Conservation (phyloP, 306 rosid species). For the Prunus kanzakura region DNA sequence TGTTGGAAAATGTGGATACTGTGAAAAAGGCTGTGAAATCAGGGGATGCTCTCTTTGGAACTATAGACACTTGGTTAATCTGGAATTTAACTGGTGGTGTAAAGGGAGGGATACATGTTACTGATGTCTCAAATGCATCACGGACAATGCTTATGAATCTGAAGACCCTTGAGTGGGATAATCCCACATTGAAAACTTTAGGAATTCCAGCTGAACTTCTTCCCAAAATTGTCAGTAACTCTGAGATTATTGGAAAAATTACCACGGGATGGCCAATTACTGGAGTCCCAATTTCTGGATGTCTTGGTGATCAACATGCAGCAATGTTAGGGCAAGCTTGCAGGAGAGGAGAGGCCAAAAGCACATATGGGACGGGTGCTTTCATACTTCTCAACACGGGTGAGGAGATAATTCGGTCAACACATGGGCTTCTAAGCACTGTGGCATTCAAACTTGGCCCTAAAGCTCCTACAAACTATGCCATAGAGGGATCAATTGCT, state of each 20-base stretch:
- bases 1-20: constrained; percentile 66
- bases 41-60: constrained; percentile 85
- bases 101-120: constrained; percentile 69
- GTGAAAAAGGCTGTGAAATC: constrained; percentile 56
- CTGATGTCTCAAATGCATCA: constrained; percentile 88
- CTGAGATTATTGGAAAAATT: constrained; percentile 73
- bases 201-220: constrained; percentile 54
- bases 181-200: constrained; percentile 48
- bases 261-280: constrained; percentile 69
- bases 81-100: constrained; percentile 87
- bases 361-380: constrained; percentile 94
- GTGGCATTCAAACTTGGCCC: constrained; percentile 84
- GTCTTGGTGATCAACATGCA: constrained; percentile 94
- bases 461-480: constrained; percentile 59
- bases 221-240: constrained; percentile 76
- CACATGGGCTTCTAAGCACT: constrained; percentile 77
- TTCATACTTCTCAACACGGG: constrained; percentile 88
- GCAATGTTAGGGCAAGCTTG: constrained; percentile 91
- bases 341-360: constrained; percentile 77
- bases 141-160: constrained; percentile 92
- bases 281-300: constrained; percentile 73
- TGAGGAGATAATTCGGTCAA: constrained; percentile 47
- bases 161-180: constrained; percentile 74
- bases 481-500: constrained; percentile 92
- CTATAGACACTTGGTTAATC: constrained; percentile 83